These are phyloP conservation scores for Aspergillus carbonarius DNA, from an alignment of 2,329 filamentous ascomycete genomes.

Conservation along the genomic window DNA sequence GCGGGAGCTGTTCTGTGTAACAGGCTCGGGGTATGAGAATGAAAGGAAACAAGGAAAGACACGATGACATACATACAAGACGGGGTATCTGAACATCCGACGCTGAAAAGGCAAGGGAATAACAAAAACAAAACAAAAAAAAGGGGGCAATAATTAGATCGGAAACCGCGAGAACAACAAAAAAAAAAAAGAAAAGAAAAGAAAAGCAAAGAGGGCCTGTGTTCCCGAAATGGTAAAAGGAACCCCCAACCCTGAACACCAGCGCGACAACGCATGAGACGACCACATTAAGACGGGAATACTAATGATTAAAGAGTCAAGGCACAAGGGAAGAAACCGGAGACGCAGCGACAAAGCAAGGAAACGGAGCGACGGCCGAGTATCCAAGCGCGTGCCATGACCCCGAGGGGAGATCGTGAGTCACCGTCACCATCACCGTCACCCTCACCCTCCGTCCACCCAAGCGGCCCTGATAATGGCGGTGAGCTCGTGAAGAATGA, in stretches of 20 bases:
- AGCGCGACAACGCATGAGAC: slow-evolving; percentile 15
- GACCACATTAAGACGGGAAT: slow-evolving; percentile 2
- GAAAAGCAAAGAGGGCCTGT: background rate
- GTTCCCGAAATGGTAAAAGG: slow-evolving; percentile 15
- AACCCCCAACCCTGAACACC: slow-evolving; percentile 8
- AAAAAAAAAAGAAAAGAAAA: background rate
- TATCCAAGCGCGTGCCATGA: slow-evolving; percentile 9
- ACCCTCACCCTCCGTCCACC: background rate
- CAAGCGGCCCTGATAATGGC: slow-evolving; percentile 15
- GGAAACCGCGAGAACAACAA: background rate
- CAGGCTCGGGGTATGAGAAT: slow-evolving; percentile 24
- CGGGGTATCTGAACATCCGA: slow-evolving; percentile 21
- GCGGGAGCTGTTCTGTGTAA: slow-evolving; percentile 21
- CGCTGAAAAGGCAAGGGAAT: slow-evolving; percentile 14
- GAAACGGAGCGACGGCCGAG: slow-evolving; percentile 6
- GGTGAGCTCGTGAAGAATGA: slow-evolving; percentile 17
- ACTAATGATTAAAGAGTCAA: slow-evolving; percentile 7
- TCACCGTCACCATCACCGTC: too few species aligned
- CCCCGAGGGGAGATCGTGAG: background rate
- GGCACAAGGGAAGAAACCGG: slow-evolving; percentile 4
- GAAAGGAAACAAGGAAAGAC: background rate
- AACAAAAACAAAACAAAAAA: too few species aligned
- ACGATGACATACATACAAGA: slow-evolving; percentile 22
- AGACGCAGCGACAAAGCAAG: background rate
- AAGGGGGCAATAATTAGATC: background rate